phyloP scores from a whole-genome alignment of 2,329 filamentous ascomycete genomes.

The Paecilomyces sp. region DNA sequence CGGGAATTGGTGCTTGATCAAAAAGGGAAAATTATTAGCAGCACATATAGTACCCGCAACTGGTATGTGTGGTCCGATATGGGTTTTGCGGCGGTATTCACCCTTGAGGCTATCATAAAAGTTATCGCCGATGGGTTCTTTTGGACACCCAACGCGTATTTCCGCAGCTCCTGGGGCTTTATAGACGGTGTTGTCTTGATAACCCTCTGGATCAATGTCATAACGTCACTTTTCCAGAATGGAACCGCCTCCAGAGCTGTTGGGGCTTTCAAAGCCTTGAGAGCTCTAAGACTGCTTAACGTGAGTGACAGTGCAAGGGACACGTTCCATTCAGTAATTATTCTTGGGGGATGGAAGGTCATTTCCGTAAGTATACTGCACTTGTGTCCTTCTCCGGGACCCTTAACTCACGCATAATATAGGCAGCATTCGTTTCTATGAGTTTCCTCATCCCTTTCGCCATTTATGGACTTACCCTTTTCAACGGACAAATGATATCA shows the following conservation, averaged over 20 bases:
- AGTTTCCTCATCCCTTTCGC: constrained; percentile 94
- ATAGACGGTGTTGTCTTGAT: constrained; percentile 88
- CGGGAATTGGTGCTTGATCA: background rate
- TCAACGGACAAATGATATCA: constrained; percentile 68
- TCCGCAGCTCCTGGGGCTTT: constrained; percentile 92
- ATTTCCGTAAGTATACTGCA: constrained; percentile 56
- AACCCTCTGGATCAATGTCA: constrained; percentile 92
- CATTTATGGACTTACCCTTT: constrained; percentile 90
- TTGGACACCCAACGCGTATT: constrained; percentile 95
- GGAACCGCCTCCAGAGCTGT: constrained; percentile 82
- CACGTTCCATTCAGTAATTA: constrained; percentile 93
- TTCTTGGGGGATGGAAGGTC: constrained; percentile 91
- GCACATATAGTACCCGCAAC: constrained; percentile 57
- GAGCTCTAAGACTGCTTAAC: constrained; percentile 84
- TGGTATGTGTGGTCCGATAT: constrained; percentile 97
- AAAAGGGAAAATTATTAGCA: constrained; percentile 29
- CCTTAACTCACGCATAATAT: background rate
- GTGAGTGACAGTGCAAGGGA: constrained; percentile 93
- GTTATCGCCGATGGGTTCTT: constrained; percentile 91
- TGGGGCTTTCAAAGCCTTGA: constrained; percentile 92
- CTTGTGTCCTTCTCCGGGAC: background rate
- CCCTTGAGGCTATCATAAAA: constrained; percentile 80
- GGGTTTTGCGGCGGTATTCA: constrained; percentile 82
- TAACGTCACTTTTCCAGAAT: constrained; percentile 72
- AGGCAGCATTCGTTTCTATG: constrained; percentile 84